Percentiles rank a stretch among this genome's conserved stretches.
Conservation (phyloP, 257 asterid genomes). For the Gentiana straminea region DNA sequence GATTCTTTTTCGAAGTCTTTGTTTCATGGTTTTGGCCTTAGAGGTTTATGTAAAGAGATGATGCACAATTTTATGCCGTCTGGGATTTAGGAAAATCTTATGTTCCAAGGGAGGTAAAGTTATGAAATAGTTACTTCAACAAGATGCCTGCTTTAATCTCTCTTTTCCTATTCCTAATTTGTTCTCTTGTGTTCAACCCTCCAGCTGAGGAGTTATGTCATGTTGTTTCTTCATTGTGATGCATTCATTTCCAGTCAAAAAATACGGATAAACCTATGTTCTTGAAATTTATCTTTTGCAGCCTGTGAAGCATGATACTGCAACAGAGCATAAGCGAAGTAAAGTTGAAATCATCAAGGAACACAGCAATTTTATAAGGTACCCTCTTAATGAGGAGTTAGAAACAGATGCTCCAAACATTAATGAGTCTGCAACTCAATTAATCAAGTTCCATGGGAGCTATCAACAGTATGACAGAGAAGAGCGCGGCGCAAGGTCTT, state of each 20-base stretch:
- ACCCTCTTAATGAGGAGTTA: constrained; percentile 88
- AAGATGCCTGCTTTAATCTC: no score
- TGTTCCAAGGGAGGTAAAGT: no score
- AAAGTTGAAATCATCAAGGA: constrained; percentile 92
- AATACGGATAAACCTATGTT: neutral
- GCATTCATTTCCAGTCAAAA: neutral
- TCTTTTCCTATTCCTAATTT: neutral
- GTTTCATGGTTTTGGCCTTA: no score
- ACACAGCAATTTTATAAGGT: constrained; percentile 84
- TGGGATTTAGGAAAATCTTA: no score
- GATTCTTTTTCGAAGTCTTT: no score
- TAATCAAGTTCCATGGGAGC: constrained; percentile 99
- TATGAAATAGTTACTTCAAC: no score
- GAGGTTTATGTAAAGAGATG: no score
- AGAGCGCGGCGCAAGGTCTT: constrained; percentile 72
- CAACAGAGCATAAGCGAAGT: constrained; percentile 70
- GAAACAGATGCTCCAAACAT: constrained; percentile 65
- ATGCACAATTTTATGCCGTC: no score
- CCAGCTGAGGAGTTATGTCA: neutral
- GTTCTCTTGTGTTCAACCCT: neutral
- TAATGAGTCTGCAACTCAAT: constrained; percentile 79
- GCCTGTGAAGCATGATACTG: constrained; percentile 65
- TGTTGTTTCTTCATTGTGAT: neutral
- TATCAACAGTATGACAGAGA: constrained; percentile 92
- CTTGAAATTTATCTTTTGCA: constrained; percentile 16